Evolutionary conservation across 495 filamentous ascomycete genomes (phyloP).

Genomic region (Cercophora newfieldiana): DNA sequence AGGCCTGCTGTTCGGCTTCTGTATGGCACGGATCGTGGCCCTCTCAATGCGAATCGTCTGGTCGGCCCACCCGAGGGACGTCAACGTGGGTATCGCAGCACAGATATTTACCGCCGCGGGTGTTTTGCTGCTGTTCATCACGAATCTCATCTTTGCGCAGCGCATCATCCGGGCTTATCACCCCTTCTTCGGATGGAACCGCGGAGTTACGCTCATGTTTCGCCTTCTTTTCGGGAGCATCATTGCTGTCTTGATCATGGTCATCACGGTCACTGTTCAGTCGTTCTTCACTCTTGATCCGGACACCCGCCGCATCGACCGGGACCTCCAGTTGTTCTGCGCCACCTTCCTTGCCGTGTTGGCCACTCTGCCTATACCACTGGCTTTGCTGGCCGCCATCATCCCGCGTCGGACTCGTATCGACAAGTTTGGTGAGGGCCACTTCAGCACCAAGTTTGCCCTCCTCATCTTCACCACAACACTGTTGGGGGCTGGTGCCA

Average conservation of each 20-base stretch:
- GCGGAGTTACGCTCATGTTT: constrained; percentile 49
- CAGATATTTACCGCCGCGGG: constrained; percentile 76
- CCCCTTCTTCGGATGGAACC: constrained; percentile 68
- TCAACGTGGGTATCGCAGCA: constrained; percentile 66
- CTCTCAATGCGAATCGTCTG: constrained; percentile 64
- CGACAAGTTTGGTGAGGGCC: constrained; percentile 72
- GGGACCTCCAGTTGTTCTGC: constrained; percentile 66
- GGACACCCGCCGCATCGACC: constrained; percentile 50
- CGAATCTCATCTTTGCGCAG: constrained; percentile 79
- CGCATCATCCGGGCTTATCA: constrained; percentile 74
- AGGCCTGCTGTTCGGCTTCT: constrained; percentile 74
- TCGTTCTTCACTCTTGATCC: constrained; percentile 63
- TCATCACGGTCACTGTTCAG: constrained; percentile 68
- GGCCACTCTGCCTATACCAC: constrained; percentile 71
- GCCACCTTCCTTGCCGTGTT: constrained; percentile 67
- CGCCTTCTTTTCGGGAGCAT: constrained; percentile 62
- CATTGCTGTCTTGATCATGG: constrained; percentile 60
- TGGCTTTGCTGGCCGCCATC: constrained; percentile 53
- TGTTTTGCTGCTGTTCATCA: constrained; percentile 73
- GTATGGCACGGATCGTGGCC: constrained; percentile 66
- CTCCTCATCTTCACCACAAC: constrained; percentile 57
- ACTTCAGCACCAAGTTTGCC: constrained; percentile 62
- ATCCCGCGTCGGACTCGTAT: constrained; percentile 51
- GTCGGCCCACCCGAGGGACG: constrained; percentile 47
- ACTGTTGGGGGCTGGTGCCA: constrained; percentile 68